Evolutionary conservation across 805 yeast genomes (phyloP).

Genomic region (Saccharomycopsis oosterbeekiorum): DNA sequence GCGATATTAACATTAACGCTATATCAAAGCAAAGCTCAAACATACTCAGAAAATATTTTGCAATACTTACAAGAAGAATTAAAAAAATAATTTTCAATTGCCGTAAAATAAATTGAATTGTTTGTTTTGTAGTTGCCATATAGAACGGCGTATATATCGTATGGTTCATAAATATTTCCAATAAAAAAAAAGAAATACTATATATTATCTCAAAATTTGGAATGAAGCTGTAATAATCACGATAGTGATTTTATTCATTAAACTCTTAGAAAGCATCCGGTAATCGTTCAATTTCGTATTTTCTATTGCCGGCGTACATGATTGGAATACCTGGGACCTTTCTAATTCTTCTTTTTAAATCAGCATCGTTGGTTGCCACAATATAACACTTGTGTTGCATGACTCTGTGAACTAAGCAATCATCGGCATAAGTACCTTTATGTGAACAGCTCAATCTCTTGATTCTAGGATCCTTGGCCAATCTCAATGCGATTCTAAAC

Average conservation of each 20-base stretch:
- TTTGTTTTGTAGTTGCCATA: too few relatives aligned
- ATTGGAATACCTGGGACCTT: constrained; percentile 96
- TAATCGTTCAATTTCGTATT: constrained; percentile 85
- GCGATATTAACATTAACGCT: too few relatives aligned
- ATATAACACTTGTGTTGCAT: constrained; percentile 94
- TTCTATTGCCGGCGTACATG: constrained; percentile 91
- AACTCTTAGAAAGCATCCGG: constrained; percentile 72
- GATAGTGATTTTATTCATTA: not conserved
- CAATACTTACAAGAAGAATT: too few relatives aligned
- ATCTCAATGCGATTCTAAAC: constrained; percentile 81
- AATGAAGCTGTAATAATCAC: not conserved
- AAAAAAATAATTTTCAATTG: too few relatives aligned
- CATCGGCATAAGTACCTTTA: constrained; percentile 97
- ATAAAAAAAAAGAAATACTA: too few relatives aligned
- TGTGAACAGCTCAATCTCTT: constrained; percentile 82
- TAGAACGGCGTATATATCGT: too few relatives aligned
- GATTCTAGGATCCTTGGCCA: constrained; percentile 92
- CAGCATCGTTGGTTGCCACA: constrained; percentile 98
- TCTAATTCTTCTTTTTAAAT: constrained; percentile 83
- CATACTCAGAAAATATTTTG: too few relatives aligned
- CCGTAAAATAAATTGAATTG: too few relatives aligned
- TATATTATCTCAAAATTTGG: not conserved
- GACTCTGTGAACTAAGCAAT: constrained; percentile 86
- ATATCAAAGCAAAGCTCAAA: too few relatives aligned
- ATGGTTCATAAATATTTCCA: too few relatives aligned